Percentiles rank a stretch among this genome's conserved stretches.
These are phyloP conservation scores for Verticillium klebahnii DNA, from an alignment of 2,329 filamentous ascomycete species.

Conservation along the genomic window DNA sequence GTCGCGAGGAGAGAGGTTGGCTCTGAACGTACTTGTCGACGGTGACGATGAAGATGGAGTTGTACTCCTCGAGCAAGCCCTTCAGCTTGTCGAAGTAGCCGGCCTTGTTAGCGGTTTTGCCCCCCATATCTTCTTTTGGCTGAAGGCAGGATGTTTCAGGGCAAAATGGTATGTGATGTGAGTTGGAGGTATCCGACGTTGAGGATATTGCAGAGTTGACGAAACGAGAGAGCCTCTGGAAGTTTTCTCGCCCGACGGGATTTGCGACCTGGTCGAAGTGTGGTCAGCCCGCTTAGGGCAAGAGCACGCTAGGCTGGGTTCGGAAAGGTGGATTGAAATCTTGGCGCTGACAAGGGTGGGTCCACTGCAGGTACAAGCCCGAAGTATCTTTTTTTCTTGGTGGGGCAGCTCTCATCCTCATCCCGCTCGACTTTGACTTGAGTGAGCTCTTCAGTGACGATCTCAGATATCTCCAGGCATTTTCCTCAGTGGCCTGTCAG, in stretches of 20 bases:
- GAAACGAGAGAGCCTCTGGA: conserved; percentile 7
- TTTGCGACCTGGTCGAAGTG: background rate
- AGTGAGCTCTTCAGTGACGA: background rate
- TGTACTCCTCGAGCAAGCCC: conserved; percentile 92
- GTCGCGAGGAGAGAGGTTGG: background rate
- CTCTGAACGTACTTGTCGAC: conserved; percentile 61
- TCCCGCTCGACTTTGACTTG: background rate
- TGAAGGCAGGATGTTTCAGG: conserved; percentile 99
- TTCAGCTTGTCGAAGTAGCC: conserved; percentile 99
- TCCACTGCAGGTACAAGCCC: background rate
- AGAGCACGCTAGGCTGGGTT: conserved; percentile 19
- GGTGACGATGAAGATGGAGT: conserved; percentile 94
- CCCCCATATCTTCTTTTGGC: conserved; percentile 95
- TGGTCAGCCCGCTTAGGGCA: conserved; percentile 29
- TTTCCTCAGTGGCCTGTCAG: background rate
- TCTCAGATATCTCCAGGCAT: background rate
- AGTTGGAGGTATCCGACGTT: background rate
- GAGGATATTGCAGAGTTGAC: conserved; percentile 9
- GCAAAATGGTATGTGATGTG: conserved; percentile 36
- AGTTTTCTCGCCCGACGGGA: conserved; percentile 3
- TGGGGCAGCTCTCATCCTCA: conserved; percentile 1
- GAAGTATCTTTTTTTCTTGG: conserved; percentile 30
- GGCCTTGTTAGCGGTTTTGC: conserved; percentile 91
- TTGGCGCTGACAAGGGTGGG: conserved; percentile 4
- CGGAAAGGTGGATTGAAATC: conserved; percentile 9